A percentile compares a stretch with the other conserved stretches of the same genome.
Evolutionary conservation across 2,329 filamentous ascomycete species (phyloP).

Genomic region (Penicillium sp.): DNA sequence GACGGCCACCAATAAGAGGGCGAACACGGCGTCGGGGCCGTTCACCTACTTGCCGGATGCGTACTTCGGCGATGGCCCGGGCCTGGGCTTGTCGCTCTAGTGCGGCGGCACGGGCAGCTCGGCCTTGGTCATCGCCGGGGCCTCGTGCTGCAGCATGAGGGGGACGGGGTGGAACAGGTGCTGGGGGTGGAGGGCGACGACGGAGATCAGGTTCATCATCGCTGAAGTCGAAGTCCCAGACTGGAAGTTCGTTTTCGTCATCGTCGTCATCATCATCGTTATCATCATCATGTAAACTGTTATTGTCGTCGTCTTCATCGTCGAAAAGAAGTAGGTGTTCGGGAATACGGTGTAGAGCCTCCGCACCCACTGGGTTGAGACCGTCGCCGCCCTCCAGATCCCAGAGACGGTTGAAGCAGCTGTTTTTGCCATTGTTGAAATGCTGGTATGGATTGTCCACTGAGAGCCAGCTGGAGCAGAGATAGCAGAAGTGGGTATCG

Average conservation of each 20-base stretch:
- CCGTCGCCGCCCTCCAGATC: constrained; percentile 80
- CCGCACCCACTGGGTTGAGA: constrained; percentile 42
- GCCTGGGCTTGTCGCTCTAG: constrained; percentile 41
- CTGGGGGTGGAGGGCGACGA: constrained; percentile 38
- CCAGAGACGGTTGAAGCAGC: constrained; percentile 85
- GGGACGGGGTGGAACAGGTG: constrained; percentile 40
- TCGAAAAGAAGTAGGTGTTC: constrained; percentile 40
- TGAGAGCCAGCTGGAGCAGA: constrained; percentile 84
- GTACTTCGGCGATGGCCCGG: constrained; percentile 40
- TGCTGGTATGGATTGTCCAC: constrained; percentile 81
- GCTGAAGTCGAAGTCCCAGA: constrained; percentile 17
- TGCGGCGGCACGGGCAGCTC: constrained; percentile 37
- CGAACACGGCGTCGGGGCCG: constrained; percentile 6
- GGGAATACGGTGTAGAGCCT: constrained; percentile 41
- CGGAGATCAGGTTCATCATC: constrained; percentile 29
- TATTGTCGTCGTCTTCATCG: constrained; percentile 23
- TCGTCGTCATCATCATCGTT: constrained; percentile 27
- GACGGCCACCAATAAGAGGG: neutral
- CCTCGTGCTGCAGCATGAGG: constrained; percentile 27
- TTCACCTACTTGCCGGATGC: constrained; percentile 27
- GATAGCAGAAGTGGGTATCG: constrained; percentile 89
- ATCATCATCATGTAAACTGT: constrained; percentile 25
- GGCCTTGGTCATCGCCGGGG: constrained; percentile 27
- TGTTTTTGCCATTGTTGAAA: constrained; percentile 70
- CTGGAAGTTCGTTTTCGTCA: constrained; percentile 21